Base-by-base conservation (phyloP, 257 asterid genomes). In the Solanum clarkiae region DNA sequence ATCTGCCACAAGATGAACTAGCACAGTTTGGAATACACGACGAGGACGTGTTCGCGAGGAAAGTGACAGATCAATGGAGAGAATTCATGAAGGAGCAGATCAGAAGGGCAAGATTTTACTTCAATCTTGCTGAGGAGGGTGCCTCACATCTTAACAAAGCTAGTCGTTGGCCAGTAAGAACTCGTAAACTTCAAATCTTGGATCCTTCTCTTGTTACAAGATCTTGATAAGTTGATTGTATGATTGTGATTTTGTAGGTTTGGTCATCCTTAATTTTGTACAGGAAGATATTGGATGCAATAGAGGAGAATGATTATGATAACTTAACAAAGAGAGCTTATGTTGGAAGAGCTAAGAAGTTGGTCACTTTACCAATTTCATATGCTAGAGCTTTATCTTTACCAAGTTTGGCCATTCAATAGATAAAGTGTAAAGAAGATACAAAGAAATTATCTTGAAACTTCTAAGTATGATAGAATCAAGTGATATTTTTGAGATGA, bases 141-240 rank as follows among this genome's bases (percentile, higher is more conserved):
- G 98, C 94, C 55, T 87, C 97, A 36, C 97, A 95, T 88, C 97
- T 95, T 42, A 90, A 92, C 88, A 86, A 92, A 88, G 93, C 92
- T 60, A 95, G 98, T 81, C 97, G 98, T 60, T 95, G 97, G 98
- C 97, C 97, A 93, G 98, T 94, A 88, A 88, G 57, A 69, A 16
- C 77, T 8, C 9, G 2, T 70, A 70, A 70, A 2, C 54, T 18
- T 70, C 55, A 70, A 70, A 70, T 42, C 14, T 42, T 70, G 80
- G 0, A 42, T 42, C 0, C 0, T 8, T 53, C 68, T 59, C 18
- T 55, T 18, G 18, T 5, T 77, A n/a, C 16, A 0, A 26, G 0
- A 5, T 51, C 10, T 51, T 77, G 63, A 77, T 26, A 26, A 75
- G 62, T 42, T 60, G 20, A 0, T n/a, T 49, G 24, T 77, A 4